These are phyloP conservation scores for Blastobotrys attinorum DNA, from an alignment of 805 yeast genomes.

Conservation along the genomic window DNA sequence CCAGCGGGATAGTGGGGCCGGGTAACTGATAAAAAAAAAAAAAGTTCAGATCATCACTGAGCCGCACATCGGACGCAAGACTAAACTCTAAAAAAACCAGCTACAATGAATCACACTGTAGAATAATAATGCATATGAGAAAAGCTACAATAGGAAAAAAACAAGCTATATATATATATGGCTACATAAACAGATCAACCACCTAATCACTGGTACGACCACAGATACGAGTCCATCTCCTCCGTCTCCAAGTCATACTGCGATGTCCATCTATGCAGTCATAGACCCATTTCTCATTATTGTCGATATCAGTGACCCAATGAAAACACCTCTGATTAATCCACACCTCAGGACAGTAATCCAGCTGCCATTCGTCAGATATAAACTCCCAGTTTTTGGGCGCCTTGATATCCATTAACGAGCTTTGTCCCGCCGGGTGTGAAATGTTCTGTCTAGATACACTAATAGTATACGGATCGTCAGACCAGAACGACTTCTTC, in stretches of 20 bases:
- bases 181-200: too few relatives aligned
- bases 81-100: too few relatives aligned
- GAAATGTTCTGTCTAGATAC: conserved; percentile 1
- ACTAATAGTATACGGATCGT: conserved; percentile 7
- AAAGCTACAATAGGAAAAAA: too few relatives aligned
- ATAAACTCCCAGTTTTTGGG: conserved; percentile 19
- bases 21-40: too few relatives aligned
- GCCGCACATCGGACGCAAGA: too few relatives aligned
- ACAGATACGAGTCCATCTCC: conserved; percentile 20
- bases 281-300: conserved; percentile 81
- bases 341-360: conserved; percentile 56
- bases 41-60: too few relatives aligned
- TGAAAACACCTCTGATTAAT: conserved; percentile 36
- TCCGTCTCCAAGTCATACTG: conserved; percentile 12
- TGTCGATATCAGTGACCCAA: conserved; percentile 53
- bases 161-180: too few relatives aligned
- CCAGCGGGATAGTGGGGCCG: too few relatives aligned
- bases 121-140: too few relatives aligned
- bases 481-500: conserved; percentile 11
- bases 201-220: too few relatives aligned
- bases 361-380: conserved; percentile 52
- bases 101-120: too few relatives aligned
- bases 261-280: conserved; percentile 36
- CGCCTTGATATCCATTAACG: conserved; percentile 12
- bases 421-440: conserved; percentile 6